These are phyloP conservation scores for Talaromyces funiculosus DNA, from an alignment of 2,329 filamentous ascomycete genomes.

Conservation along the genomic window DNA sequence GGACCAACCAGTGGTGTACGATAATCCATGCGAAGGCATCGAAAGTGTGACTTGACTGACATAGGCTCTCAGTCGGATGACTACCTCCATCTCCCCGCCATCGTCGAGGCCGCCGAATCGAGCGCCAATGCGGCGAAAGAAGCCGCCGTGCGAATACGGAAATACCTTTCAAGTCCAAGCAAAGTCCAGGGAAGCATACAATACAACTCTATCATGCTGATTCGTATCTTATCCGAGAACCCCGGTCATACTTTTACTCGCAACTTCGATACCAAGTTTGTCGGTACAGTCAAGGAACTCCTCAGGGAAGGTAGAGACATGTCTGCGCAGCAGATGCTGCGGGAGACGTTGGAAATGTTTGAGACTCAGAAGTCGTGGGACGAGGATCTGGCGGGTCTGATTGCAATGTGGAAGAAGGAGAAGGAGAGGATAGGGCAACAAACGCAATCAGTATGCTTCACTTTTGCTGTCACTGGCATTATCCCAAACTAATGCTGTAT, in stretches of 20 bases:
- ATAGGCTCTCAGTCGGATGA: slow-evolving; percentile 63
- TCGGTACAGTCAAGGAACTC: slow-evolving; percentile 67
- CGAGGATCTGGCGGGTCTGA: slow-evolving; percentile 63
- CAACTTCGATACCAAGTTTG: slow-evolving; percentile 81
- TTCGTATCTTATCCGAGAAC: slow-evolving; percentile 87
- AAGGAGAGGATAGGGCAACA: slow-evolving; percentile 58
- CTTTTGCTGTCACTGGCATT: neutral
- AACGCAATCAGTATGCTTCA: slow-evolving; percentile 21
- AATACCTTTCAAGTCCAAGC: slow-evolving; percentile 71
- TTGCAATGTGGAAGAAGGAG: slow-evolving; percentile 86
- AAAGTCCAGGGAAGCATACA: slow-evolving; percentile 63
- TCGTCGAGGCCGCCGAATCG: slow-evolving; percentile 92
- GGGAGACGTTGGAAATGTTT: slow-evolving; percentile 78
- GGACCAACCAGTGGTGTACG: slow-evolving; percentile 52
- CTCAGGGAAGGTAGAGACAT: slow-evolving; percentile 65
- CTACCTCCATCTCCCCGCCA: slow-evolving; percentile 83
- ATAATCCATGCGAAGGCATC: neutral
- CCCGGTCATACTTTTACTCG: slow-evolving; percentile 86
- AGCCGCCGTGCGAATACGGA: slow-evolving; percentile 73
- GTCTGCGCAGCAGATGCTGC: slow-evolving; percentile 75
- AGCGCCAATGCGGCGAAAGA: slow-evolving; percentile 79
- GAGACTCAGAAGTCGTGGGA: slow-evolving; percentile 68
- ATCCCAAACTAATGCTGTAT: neutral
- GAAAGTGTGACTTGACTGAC: neutral
- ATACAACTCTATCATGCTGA: slow-evolving; percentile 94